Conservation (phyloP, 139 green algal species). For the Tetraselmis chui region DNA sequence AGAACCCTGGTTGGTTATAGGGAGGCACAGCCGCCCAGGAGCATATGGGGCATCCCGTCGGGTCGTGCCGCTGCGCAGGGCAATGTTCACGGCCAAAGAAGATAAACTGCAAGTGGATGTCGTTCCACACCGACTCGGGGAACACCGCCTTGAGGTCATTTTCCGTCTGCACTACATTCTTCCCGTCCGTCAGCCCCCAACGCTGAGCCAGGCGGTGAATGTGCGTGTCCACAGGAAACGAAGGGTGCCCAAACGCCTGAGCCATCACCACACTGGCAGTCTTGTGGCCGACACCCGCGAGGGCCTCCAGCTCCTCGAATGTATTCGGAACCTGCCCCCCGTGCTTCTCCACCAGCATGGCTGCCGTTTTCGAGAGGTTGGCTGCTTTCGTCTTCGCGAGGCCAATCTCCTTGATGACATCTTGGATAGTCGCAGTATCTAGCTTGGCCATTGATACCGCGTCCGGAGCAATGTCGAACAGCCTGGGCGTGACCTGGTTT, state of each 20-base stretch:
- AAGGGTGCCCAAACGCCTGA: constrained; percentile 45
- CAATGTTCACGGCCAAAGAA: constrained; percentile 79
- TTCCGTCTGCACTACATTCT: constrained; percentile 77
- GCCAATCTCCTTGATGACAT: constrained; percentile 63
- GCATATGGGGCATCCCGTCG: constrained; percentile 65
- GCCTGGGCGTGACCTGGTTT: constrained; percentile 57
- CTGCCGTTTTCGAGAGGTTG: constrained; percentile 43
- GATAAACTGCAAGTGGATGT: constrained; percentile 61
- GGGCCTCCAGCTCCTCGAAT: constrained; percentile 69
- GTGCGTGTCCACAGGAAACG: constrained; percentile 89
- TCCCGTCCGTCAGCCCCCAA: constrained; percentile 49
- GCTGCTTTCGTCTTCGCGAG: constrained; percentile 80
- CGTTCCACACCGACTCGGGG: constrained; percentile 43
- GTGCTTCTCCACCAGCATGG: constrained; percentile 61
- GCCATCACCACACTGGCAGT: constrained; percentile 69
- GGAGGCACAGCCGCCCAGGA: constrained; percentile 55
- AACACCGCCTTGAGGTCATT: constrained; percentile 69
- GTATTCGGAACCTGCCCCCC: constrained; percentile 55
- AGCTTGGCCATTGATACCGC: constrained; percentile 43
- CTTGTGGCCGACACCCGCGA: constrained; percentile 68
- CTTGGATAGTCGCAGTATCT: constrained; percentile 29
- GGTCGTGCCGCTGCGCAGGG: constrained; percentile 62
- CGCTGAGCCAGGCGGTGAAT: constrained; percentile 73
- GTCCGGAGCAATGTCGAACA: constrained; percentile 52
- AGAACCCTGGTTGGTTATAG: neutral